phyloP scores from a whole-genome alignment of 345 rosid species.

The Hibiscus tridactylites region DNA sequence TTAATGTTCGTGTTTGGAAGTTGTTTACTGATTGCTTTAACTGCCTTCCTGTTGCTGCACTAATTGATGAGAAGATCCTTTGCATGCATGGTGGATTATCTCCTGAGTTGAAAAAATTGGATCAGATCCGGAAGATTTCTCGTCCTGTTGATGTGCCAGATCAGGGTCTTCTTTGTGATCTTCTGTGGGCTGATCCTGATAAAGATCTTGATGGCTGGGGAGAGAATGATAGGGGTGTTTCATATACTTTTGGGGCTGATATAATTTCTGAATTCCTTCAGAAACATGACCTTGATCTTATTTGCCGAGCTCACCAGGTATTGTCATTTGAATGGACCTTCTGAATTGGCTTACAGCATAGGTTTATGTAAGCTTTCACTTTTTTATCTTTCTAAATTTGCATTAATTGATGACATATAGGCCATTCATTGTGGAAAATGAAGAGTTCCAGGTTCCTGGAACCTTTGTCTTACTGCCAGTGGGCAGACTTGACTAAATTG shows the following conservation, averaged over 20 bases:
- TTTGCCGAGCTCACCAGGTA: constrained; percentile 49
- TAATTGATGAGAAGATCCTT: constrained; percentile 2
- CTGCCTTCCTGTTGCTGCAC: not conserved
- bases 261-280: constrained; percentile 36
- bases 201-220: constrained; percentile 38
- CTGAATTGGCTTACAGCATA: not conserved
- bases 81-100: constrained; percentile 2
- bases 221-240: constrained; percentile 47
- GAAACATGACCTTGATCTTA: constrained; percentile 41
- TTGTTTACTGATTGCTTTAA: constrained; percentile 38
- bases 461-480: not conserved
- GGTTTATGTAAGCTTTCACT: not conserved
- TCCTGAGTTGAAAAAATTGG: not conserved
- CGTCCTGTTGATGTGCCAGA: constrained; percentile 5
- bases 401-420: not conserved
- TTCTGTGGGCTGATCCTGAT: constrained; percentile 48
- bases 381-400: not conserved
- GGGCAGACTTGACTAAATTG: not conserved
- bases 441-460: not conserved
- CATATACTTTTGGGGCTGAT: constrained; percentile 44
- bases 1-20: constrained; percentile 48
- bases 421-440: not conserved
- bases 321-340: not conserved
- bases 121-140: not conserved
- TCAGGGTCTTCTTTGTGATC: constrained; percentile 18